Conservation (phyloP, 192 early-diverging fungal species). For the Chytriomyces sp. region DNA sequence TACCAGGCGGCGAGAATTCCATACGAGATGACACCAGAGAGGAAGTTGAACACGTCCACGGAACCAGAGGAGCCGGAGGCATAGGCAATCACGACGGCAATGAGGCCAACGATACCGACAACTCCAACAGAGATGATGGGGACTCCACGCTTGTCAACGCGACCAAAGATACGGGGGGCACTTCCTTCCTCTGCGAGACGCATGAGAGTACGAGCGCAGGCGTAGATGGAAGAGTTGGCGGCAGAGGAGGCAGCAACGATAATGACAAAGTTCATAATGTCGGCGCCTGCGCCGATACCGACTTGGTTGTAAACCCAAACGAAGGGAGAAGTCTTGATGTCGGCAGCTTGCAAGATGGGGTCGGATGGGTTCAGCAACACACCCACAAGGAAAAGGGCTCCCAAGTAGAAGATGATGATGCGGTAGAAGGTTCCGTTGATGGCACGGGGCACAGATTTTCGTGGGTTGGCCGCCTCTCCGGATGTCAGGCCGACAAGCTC, state of each 20-base stretch:
- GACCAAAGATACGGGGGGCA: conserved; percentile 61
- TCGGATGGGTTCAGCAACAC: conserved; percentile 72
- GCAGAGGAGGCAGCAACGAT: conserved; percentile 73
- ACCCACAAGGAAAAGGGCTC: conserved; percentile 70
- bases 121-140: conserved; percentile 60
- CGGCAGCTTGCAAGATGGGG: conserved; percentile 51
- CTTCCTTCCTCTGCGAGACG: conserved; percentile 65
- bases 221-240: conserved; percentile 76
- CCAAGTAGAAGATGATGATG: conserved; percentile 73
- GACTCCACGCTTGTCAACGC: conserved; percentile 57
- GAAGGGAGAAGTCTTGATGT: conserved; percentile 63
- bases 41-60: conserved; percentile 46
- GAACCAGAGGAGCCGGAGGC: conserved; percentile 17
- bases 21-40: too few relatives aligned
- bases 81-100: conserved; percentile 2
- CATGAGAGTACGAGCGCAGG: conserved; percentile 66
- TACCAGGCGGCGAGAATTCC: too few relatives aligned
- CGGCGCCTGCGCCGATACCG: conserved; percentile 52
- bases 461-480: conserved; percentile 83
- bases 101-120: conserved; percentile 53
- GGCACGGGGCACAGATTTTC: conserved; percentile 45
- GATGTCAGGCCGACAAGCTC: conserved; percentile 83
- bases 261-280: conserved; percentile 75
- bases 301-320: conserved; percentile 65
- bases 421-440: conserved; percentile 71